Evolutionary conservation across 2,329 filamentous ascomycete species (phyloP), one percentile per base, ranked within the genome.

Genomic region (Fusarium sp.): DNA sequence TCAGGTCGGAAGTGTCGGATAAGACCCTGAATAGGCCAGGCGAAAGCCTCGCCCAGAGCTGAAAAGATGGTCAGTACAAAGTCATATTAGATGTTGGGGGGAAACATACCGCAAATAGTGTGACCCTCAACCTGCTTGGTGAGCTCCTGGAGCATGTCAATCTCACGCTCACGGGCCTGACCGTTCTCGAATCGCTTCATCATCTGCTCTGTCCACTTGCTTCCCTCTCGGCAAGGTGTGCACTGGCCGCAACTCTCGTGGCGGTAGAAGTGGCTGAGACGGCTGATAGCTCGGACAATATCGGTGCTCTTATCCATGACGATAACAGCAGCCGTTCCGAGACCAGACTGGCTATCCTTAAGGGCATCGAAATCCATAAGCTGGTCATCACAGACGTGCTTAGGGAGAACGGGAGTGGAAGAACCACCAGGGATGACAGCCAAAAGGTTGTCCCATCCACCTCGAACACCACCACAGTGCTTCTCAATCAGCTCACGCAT

Each of bases 111-210:
- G 83, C 96, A 99, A 77, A 99, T 99, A 49, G 96, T 98, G 86
- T 99, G 96, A 13, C 96, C 96, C 85, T 99, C 96, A 67, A 99
- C 96, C 84, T 99, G 96, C 88, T 99, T 99, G 69, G 96, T 99
- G 75, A 99, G 85, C 86, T 99, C 96, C 85, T 98, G 96, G 73
- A 99, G 88, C 96, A 99, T 99, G 81, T 99, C 96, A 80, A 99
- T 99, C 84, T 99, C 96, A 66, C 96, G 88, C 81, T 91, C 90
- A 68, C 93, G 90, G 65, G 93, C 96, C 81, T 93, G 89, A 63
- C 96, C 96, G 81, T 92, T 92, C 86, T 97, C 94, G 76, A 99
- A 97, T 60, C 96, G 91, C 82, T 92, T 86, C 96, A 99, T 98
- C 82, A 99, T 98, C 86, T 99, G 94, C 83, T 97, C 92, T 13